These are phyloP conservation scores for Cryphonectria carpinicola DNA, from an alignment of 2,329 filamentous ascomycete genomes.

Conservation along the genomic window DNA sequence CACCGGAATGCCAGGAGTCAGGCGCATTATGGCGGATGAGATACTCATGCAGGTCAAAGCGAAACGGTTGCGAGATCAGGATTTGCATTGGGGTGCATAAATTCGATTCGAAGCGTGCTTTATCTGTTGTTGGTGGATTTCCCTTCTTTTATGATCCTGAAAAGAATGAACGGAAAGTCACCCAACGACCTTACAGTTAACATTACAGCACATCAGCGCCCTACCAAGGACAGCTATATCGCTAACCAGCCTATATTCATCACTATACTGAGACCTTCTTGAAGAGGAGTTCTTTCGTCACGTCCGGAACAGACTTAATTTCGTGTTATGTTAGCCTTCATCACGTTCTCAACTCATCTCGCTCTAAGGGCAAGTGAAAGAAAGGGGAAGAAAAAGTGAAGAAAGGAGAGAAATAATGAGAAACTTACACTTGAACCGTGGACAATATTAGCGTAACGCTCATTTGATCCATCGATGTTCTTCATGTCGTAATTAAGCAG, in stretches of 20 bases:
- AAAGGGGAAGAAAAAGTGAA: too few species aligned
- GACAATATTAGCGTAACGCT: neutral
- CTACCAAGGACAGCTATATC: neutral
- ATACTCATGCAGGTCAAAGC: too few species aligned
- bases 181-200: too few species aligned
- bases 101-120: too few species aligned
- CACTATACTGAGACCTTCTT: neutral
- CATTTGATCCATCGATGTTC: neutral
- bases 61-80: too few species aligned
- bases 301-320: neutral
- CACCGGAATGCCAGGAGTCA: too few species aligned
- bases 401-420: neutral
- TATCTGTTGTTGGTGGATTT: too few species aligned
- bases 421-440: neutral
- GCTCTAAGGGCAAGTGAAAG: neutral
- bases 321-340: neutral
- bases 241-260: neutral
- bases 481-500: slow-evolving; percentile 25
- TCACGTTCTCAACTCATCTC: neutral
- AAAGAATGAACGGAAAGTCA: too few species aligned
- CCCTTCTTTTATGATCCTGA: too few species aligned
- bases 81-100: too few species aligned
- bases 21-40: too few species aligned
- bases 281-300: neutral
- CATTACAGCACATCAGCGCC: neutral